A percentile compares a stretch with the other conserved stretches of the same genome.
Conservation (phyloP, 1,139 yeast genomes). For the Blastobotrys petasosporus region DNA sequence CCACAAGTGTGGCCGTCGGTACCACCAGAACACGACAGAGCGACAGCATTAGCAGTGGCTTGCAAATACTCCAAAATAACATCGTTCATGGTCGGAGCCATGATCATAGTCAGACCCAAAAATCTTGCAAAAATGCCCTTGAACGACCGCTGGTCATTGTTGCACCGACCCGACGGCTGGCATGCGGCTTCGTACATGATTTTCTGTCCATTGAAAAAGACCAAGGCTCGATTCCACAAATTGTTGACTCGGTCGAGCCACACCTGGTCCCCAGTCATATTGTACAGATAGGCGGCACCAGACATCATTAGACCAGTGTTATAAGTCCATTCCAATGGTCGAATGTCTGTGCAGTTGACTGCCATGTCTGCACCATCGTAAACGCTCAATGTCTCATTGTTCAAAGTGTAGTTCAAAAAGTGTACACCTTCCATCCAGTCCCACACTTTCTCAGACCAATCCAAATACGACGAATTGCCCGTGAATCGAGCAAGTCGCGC, state of each 20-base stretch:
- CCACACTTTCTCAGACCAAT: constrained; percentile 62
- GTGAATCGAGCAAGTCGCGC: constrained; percentile 75
- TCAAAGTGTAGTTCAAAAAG: constrained; percentile 40
- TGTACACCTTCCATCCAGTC: constrained; percentile 58
- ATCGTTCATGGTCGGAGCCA: constrained; percentile 47
- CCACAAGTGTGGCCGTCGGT: constrained; percentile 75
- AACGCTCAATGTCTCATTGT: constrained; percentile 38
- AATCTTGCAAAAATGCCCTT: constrained; percentile 66
- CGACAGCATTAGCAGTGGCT: constrained; percentile 59
- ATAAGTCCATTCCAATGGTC: constrained; percentile 64
- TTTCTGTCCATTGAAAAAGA: constrained; percentile 43
- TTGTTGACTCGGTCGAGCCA: constrained; percentile 54
- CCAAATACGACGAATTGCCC: constrained; percentile 53
- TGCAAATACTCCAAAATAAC: constrained; percentile 43
- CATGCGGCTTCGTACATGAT: constrained; percentile 68
- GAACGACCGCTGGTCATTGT: constrained; percentile 72
- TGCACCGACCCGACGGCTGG: constrained; percentile 51
- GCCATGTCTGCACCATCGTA: constrained; percentile 68
- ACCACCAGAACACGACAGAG: constrained; percentile 68
- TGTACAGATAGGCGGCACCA: constrained; percentile 68
- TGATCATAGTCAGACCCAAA: constrained; percentile 52
- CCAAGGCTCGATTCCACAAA: constrained; percentile 49
- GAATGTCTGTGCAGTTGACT: constrained; percentile 50
- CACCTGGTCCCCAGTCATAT: constrained; percentile 48
- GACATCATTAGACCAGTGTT: constrained; percentile 69